Evolutionary conservation across 2,329 filamentous ascomycete species (phyloP).

Genomic region (Hypoxylon sp.): DNA sequence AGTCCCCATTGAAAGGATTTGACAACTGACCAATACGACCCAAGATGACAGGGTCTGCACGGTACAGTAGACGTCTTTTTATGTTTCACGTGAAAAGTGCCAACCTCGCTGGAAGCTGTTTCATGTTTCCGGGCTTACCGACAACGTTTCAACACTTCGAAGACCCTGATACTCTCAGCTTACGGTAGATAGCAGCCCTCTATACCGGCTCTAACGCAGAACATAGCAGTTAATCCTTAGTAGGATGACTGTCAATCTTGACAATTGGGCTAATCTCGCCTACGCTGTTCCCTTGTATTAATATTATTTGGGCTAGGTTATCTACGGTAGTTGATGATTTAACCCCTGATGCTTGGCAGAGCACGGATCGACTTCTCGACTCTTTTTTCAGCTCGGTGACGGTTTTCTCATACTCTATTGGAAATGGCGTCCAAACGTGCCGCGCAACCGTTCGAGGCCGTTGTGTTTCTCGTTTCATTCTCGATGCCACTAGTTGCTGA

Average conservation of each 20-base stretch:
- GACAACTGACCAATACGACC: neutral
- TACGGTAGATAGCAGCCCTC: neutral
- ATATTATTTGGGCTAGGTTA: neutral
- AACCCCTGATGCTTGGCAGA: neutral
- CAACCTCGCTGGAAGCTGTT: slow-evolving; percentile 2
- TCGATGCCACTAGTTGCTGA: neutral
- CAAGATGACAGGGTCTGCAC: neutral
- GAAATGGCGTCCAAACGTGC: neutral
- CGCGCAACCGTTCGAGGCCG: neutral
- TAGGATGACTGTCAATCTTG: too few species aligned
- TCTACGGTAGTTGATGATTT: slow-evolving; percentile 6
- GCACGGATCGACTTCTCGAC: neutral
- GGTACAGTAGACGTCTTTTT: neutral
- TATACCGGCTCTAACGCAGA: neutral
- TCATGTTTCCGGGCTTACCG: neutral
- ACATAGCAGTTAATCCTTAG: neutral
- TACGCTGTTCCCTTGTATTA: neutral
- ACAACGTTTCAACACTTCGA: neutral
- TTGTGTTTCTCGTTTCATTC: slow-evolving; percentile 1
- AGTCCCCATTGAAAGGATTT: neutral
- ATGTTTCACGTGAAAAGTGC: slow-evolving; percentile 2
- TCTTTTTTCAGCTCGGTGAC: neutral
- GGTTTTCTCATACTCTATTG: neutral
- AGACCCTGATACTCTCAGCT: neutral
- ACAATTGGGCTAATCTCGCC: neutral